Conservation (phyloP, 371 early-diverging fungal species). For the Chytridium lagenaria region DNA sequence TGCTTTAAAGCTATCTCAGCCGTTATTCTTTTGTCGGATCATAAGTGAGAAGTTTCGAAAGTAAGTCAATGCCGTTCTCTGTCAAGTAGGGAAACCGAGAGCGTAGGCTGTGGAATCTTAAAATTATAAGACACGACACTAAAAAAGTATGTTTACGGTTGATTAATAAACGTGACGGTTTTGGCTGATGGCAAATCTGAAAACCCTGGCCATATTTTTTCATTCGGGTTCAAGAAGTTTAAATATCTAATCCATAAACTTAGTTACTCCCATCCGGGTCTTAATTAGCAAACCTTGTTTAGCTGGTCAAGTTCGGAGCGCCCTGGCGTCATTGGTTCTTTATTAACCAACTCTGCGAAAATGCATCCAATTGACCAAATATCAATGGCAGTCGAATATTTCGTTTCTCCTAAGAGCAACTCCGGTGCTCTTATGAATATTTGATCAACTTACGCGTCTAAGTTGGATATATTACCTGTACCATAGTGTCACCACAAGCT, state of each 20-base stretch:
- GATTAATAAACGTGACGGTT: slow-evolving; percentile 69
- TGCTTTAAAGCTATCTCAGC: slow-evolving; percentile 86
- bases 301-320: slow-evolving; percentile 97
- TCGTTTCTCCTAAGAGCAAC: slow-evolving; percentile 88
- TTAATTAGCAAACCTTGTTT: slow-evolving; percentile 73
- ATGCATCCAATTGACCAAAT: slow-evolving; percentile 99
- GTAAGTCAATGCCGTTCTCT: slow-evolving; percentile 79
- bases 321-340: slow-evolving; percentile 89
- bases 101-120: slow-evolving; percentile 61
- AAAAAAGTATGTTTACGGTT: slow-evolving; percentile 48
- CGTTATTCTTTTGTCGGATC: slow-evolving; percentile 90
- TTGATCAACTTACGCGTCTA: slow-evolving; percentile 11
- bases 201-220: slow-evolving; percentile 89
- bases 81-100: slow-evolving; percentile 73
- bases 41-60: slow-evolving; percentile 80
- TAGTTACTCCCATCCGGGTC: no score
- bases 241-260: slow-evolving; percentile 37
- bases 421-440: slow-evolving; percentile 87
- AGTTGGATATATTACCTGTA: slow-evolving; percentile 67
- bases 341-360: slow-evolving; percentile 91
- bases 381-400: slow-evolving; percentile 95
- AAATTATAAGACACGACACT: not conserved
- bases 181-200: slow-evolving; percentile 72
- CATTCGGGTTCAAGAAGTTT: slow-evolving; percentile 88
- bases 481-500: slow-evolving; percentile 98